A percentile compares a stretch with the other conserved stretches of the same genome.
Evolutionary conservation across 2,329 filamentous ascomycete species (phyloP).

Genomic region (Plectosphaerella plurivora): DNA sequence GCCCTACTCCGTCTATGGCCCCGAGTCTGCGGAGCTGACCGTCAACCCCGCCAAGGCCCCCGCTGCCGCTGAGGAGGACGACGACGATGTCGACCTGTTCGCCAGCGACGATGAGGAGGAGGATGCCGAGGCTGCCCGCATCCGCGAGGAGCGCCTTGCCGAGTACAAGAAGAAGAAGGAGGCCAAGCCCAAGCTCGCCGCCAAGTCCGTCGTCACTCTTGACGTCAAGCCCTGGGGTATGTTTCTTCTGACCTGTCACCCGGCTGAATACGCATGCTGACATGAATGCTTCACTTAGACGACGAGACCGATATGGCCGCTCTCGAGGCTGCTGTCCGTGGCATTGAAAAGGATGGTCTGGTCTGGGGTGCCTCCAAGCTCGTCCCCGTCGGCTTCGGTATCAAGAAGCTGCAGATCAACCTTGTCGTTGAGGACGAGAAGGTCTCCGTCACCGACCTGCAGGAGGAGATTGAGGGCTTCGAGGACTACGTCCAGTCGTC

Average conservation of each 20-base stretch:
- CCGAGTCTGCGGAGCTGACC: constrained; percentile 71
- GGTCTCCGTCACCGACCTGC: constrained; percentile 79
- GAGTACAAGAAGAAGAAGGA: constrained; percentile 98
- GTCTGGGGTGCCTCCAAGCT: constrained; percentile 93
- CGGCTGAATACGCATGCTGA: constrained; percentile 71
- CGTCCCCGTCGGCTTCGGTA: constrained; percentile 89
- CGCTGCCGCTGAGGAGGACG: constrained; percentile 58
- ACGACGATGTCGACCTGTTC: constrained; percentile 90
- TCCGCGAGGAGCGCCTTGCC: constrained; percentile 85
- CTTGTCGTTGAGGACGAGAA: constrained; percentile 97
- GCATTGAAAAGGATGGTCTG: constrained; percentile 88
- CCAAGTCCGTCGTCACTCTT: constrained; percentile 93
- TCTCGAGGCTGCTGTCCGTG: constrained; percentile 75
- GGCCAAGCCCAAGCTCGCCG: constrained; percentile 81
- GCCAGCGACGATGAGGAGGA: constrained; percentile 92
- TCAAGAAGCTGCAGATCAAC: constrained; percentile 99
- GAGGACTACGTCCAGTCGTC: constrained; percentile 97
- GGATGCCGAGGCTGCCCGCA: constrained; percentile 76
- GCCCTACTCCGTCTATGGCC: constrained; percentile 86
- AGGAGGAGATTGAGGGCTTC: constrained; percentile 75
- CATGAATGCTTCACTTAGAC: constrained; percentile 41
- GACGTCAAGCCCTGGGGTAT: constrained; percentile 99
- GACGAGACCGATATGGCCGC: constrained; percentile 89
- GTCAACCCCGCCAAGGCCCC: constrained; percentile 84
- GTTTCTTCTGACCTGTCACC: constrained; percentile 64